Evolutionary conservation across 495 filamentous ascomycete species (phyloP).

Genomic region (Durotheca rogersii): DNA sequence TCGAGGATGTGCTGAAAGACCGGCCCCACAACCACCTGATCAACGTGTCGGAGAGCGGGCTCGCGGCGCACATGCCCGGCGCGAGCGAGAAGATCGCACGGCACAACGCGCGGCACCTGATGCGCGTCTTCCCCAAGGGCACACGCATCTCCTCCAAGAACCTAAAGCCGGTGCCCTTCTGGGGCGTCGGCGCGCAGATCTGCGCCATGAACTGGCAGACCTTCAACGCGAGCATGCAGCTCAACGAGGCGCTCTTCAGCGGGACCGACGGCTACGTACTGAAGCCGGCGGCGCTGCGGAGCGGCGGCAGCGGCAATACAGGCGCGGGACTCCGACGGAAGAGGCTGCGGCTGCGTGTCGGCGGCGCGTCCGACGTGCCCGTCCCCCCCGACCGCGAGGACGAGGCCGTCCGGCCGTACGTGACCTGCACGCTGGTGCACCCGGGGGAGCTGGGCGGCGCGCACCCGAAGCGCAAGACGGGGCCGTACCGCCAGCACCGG

Average conservation of each 20-base stretch:
- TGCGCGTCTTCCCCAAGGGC: conserved; percentile 59
- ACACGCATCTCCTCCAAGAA: conserved; percentile 57
- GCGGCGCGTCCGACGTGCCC: conserved; percentile 52
- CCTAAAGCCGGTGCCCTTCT: conserved; percentile 51
- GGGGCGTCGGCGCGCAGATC: conserved; percentile 57
- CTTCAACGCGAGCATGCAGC: conserved; percentile 53
- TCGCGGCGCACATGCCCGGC: conserved; percentile 40
- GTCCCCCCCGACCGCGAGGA: conserved; percentile 38
- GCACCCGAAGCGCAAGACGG: conserved; percentile 53
- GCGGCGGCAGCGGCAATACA: conserved; percentile 45
- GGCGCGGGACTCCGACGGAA: conserved; percentile 36
- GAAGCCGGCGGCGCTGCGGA: conserved; percentile 52
- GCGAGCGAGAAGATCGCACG: conserved; percentile 42
- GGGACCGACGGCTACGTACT: conserved; percentile 56
- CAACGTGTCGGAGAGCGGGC: conserved; percentile 55
- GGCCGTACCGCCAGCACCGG: conserved; percentile 48
- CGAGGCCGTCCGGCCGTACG: conserved; percentile 49
- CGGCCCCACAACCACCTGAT: conserved; percentile 57
- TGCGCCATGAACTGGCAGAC: conserved; percentile 61
- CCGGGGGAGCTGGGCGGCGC: conserved; percentile 40
- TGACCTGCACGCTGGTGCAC: conserved; percentile 55
- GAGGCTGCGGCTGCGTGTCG: conserved; percentile 45
- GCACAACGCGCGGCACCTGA: conserved; percentile 54
- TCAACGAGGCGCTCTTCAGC: conserved; percentile 58
- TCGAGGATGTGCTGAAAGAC: conserved; percentile 39